These are phyloP conservation scores for Monilinia aucupariae DNA, from an alignment of 2,329 filamentous ascomycete genomes.

Conservation along the genomic window DNA sequence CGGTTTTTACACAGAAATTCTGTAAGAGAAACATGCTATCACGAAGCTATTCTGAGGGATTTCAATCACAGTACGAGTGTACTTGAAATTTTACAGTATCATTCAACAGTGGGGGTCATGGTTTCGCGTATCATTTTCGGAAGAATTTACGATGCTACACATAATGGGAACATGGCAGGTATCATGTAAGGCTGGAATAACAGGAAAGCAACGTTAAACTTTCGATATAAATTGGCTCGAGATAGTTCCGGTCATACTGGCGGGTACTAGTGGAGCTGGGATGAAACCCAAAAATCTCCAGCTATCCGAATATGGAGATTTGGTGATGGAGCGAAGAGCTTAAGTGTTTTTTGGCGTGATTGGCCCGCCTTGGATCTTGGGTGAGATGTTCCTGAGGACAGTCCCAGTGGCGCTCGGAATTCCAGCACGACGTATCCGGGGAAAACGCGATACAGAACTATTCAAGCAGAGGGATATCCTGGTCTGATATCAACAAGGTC, in stretches of 20 bases:
- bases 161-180: not conserved
- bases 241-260: not conserved
- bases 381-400: not conserved
- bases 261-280: not conserved
- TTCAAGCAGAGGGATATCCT: not conserved
- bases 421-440: not conserved
- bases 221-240: not conserved
- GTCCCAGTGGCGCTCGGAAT: not conserved
- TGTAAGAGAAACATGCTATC: not conserved
- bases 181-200: not conserved
- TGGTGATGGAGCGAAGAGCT: not conserved
- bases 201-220: not conserved
- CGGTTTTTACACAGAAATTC: not conserved
- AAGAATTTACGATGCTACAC: not conserved
- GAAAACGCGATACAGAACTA: not conserved
- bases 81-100: not conserved
- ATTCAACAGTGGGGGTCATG: not conserved
- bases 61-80: not conserved
- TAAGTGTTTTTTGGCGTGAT: not conserved
- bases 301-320: constrained; percentile 2
- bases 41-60: not conserved
- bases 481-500: not conserved
- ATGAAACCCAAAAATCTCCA: not conserved
- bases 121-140: not conserved
- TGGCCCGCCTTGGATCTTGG: not conserved